Percentiles rank a stretch among this genome's conserved stretches.
Evolutionary conservation across 2,329 filamentous ascomycete species (phyloP).

Genomic region (Aspergillus chevalieri): DNA sequence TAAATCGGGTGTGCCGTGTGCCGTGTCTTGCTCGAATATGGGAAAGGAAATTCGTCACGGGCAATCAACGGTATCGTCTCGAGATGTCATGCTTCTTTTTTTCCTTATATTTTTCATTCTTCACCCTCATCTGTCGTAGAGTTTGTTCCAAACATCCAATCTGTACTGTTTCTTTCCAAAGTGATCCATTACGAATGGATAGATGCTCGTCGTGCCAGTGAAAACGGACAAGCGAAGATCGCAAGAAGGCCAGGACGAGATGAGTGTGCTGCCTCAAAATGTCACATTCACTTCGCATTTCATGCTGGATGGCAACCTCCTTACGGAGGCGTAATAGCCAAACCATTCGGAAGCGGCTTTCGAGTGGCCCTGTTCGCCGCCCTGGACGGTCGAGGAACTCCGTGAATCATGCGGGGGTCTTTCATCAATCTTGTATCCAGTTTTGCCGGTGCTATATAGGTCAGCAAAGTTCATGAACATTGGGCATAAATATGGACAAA

Average conservation of each 20-base stretch:
- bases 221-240: neutral
- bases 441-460: conserved; percentile 64
- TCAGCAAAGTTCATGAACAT: conserved; percentile 43
- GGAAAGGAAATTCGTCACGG: neutral
- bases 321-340: conserved; percentile 31
- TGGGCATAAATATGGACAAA: conserved; percentile 22
- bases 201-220: neutral
- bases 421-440: conserved; percentile 84
- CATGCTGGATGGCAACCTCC: conserved; percentile 8
- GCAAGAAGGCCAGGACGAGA: neutral
- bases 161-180: neutral
- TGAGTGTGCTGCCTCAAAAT: neutral
- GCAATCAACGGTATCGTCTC: neutral
- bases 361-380: conserved; percentile 36
- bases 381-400: conserved; percentile 61
- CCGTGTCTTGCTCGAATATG: neutral
- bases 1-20: neutral
- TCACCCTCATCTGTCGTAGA: neutral
- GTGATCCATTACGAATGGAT: neutral
- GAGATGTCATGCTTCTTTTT: neutral
- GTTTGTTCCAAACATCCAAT: neutral
- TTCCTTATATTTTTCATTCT: neutral
- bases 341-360: conserved; percentile 38
- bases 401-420: conserved; percentile 83
- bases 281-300: neutral